Percentiles rank a stretch among this genome's conserved stretches.
phyloP scores from a whole-genome alignment of 2,329 filamentous ascomycete genomes.

The Reticulascus tulasneorum region DNA sequence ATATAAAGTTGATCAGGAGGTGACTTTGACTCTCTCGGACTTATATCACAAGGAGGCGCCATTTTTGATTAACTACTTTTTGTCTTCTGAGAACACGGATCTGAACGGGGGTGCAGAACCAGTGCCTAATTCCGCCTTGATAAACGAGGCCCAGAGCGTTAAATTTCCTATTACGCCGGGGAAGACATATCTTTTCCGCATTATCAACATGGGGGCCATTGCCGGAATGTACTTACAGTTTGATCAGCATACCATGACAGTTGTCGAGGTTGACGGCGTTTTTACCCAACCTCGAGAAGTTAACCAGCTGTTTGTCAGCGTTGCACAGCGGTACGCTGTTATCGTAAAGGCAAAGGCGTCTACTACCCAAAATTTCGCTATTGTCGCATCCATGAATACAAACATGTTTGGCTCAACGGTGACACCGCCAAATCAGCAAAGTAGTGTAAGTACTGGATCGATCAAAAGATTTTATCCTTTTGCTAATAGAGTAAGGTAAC shows the following conservation, averaged over 20 bases:
- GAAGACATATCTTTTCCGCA: constrained; percentile 5
- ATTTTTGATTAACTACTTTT: constrained; percentile 25
- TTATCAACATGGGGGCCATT: constrained; percentile 4
- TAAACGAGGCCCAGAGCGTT: constrained; percentile 34
- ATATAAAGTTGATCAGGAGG: constrained; percentile 27
- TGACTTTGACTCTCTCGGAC: constrained; percentile 34
- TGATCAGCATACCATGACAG: constrained; percentile 31
- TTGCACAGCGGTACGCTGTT: constrained; percentile 34
- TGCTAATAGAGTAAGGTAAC: constrained; percentile 13
- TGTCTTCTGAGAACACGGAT: constrained; percentile 26
- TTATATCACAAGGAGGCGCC: constrained; percentile 30
- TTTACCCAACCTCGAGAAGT: constrained; percentile 29
- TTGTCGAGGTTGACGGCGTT: constrained; percentile 36
- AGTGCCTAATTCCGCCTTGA: constrained; percentile 33
- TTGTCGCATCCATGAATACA: constrained; percentile 8
- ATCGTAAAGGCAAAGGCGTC: constrained; percentile 27
- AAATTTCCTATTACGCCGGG: constrained; percentile 22
- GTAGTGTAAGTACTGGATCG: constrained; percentile 8
- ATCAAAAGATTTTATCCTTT: constrained; percentile 13
- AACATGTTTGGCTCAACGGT: constrained; percentile 11
- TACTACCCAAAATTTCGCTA: constrained; percentile 24
- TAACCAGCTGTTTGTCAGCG: constrained; percentile 32
- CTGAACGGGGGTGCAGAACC: constrained; percentile 35
- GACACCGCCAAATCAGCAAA: constrained; percentile 1
- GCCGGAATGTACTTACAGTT: constrained; percentile 14